Base-by-base conservation (phyloP, 768 basidiomycete species). In the Phylloporus sp. region DNA sequence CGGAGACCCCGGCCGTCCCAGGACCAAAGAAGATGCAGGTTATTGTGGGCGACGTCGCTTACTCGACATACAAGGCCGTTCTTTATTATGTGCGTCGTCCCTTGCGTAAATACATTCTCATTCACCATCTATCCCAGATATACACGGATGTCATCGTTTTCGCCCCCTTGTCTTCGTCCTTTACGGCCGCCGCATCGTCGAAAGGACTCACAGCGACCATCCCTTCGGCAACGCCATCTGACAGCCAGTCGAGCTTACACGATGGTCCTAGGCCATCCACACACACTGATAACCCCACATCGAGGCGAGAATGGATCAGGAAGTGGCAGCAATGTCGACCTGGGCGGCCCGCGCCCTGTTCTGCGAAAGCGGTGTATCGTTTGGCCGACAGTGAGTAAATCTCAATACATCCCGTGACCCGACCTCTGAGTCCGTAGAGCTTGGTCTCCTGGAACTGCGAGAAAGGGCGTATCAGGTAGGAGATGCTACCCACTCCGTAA, bases 71-170 rank as follows among this genome's bases (percentile, higher is more conserved):
- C 63, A 76, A 71, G 51, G 81, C 81, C 1, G 71, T 83, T 22
- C 69, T 93, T 11, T 91, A 90, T 67, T 93, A 90, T 65, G 89
- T 89, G 56, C 66, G 77, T 63, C 9, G 1, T 37, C 23, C 21
- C 18, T 10, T 32, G 34, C 17, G 28, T 18, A 13, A 18, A 11
- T 41, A 3, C 44, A 43, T 13, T 33, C 22, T n/a, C 5, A 26
- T 47, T 55, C 35, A 61, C 31, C 11, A 11, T 5, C 29, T 10
- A 9, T 37, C 33, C 4, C 54, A 90, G 90, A 70, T 93, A 21
- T 94, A 93, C 62, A 93, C 90, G 14, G 88, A 91, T 57, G 76
- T 75, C 22, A 86, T 93, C 52, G 75, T 82, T 23, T 93, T 93
- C 54, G 87, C 91, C 0, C 90, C 90, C 0, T 69, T 93, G 15